Conservation (phyloP, 2,329 filamentous ascomycete genomes). For the Aspergillus brunneoviolaceus region DNA sequence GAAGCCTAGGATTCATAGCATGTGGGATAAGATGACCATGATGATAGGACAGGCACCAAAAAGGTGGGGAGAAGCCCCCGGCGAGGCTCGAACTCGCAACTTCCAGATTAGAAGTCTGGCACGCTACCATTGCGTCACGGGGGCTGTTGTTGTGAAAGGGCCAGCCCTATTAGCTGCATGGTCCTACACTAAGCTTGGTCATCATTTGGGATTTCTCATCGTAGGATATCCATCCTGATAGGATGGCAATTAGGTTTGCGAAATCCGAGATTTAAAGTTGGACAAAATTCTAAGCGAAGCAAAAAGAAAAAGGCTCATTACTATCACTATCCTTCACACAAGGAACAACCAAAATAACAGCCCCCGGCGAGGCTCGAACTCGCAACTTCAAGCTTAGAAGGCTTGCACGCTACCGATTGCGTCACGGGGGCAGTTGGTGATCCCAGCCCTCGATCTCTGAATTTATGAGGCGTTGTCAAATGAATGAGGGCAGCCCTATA, state of each 20-base stretch:
- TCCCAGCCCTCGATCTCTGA: background rate
- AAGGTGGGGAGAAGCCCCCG: background rate
- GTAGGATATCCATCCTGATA: too few species aligned
- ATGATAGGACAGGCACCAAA: background rate
- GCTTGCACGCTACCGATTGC: background rate
- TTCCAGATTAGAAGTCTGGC: background rate
- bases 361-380: background rate
- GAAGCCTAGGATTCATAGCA: too few species aligned
- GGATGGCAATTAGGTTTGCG: too few species aligned
- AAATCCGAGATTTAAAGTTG: too few species aligned
- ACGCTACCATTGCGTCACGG: background rate
- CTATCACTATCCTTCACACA: background rate
- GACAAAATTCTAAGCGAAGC: too few species aligned
- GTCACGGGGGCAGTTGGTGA: background rate
- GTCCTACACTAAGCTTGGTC: too few species aligned
- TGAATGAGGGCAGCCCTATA: background rate
- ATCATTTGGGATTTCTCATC: too few species aligned
- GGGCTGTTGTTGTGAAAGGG: background rate
- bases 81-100: background rate
- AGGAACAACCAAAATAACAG: background rate
- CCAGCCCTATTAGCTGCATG: accelerated
- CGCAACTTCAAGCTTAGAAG: background rate
- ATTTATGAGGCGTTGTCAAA: background rate
- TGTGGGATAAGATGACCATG: background rate
- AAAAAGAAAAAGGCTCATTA: too few species aligned